Base-by-base conservation (phyloP, 2,329 filamentous ascomycete species). In the Penicillium freii region DNA sequence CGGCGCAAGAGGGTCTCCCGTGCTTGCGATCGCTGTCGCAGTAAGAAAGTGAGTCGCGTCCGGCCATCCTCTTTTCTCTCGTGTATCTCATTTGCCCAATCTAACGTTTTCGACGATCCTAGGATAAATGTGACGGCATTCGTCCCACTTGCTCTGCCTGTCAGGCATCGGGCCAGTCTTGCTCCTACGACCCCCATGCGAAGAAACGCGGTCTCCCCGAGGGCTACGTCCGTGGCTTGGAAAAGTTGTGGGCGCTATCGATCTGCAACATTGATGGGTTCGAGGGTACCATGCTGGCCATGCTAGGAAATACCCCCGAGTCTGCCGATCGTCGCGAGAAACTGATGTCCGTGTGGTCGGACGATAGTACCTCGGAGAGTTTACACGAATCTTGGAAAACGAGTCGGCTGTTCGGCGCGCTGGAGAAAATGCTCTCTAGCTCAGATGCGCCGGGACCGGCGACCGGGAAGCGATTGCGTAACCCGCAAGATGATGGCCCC, bases 171-270 rank as follows among this genome's bases (percentile, higher is more conserved):
- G 72, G 71, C 56, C 73, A 76, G 50, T 64, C 71, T 33, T 79
- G 77, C 56, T 73, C 72, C 29, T 79, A 79, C 64, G 74, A 78
- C 51, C 74, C 76, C 13, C 70, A 72, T 54, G 75, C 71, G 47
- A 79, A 78, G 64, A 79, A 79, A 62, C 72, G 77, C 51, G 77
- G 77, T 19, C 63, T 79, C 17, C 77, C 77, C 1, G 77, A 79
- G 61, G 77, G 77, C 38, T 79, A 79, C 66, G 77, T 79, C 33
- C 75, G 77, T 21, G 76, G 76, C 4, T 54, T 79, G 52, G 77
- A 79, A 62, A 79, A 79, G 61, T 67, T 79, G 33, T 78, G 75
- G 75, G 76, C 76, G 7, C 61, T 79, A 27, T 73, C 75, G 8
- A 69, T 78, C 39, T 75, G 72, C 59, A 78, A 77, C 38, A 74